phyloP scores from a whole-genome alignment of 2,329 filamentous ascomycete genomes.

The Catunica adiposa region DNA sequence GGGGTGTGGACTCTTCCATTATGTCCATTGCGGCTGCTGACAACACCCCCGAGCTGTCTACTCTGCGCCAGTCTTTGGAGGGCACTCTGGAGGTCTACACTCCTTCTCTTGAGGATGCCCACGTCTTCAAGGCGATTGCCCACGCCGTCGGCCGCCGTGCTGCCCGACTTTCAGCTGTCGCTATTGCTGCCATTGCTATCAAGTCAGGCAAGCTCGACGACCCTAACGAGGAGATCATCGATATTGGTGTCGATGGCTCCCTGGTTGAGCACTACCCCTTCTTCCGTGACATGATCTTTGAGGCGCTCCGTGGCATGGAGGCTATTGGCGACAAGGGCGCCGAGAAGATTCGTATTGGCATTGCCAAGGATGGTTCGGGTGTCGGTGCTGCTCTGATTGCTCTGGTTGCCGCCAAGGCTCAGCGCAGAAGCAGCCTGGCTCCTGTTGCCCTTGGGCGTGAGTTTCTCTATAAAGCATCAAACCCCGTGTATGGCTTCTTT shows the following conservation, averaged over 20 bases:
- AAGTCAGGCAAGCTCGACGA: conserved; percentile 56
- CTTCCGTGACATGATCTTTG: conserved; percentile 76
- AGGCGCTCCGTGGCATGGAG: conserved; percentile 60
- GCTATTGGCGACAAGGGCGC: conserved; percentile 65
- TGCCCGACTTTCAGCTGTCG: conserved; percentile 72
- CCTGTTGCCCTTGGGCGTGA: conserved; percentile 10
- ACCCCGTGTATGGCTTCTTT: not conserved
- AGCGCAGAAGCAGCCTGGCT: conserved; percentile 12
- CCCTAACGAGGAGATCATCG: conserved; percentile 52
- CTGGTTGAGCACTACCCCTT: conserved; percentile 91
- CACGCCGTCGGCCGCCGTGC: conserved; percentile 76
- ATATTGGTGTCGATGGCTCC: conserved; percentile 88
- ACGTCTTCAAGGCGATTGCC: conserved; percentile 70
- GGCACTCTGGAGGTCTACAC: conserved; percentile 60
- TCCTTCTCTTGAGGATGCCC: conserved; percentile 66
- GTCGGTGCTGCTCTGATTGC: conserved; percentile 70
- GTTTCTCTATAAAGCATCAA: not conserved
- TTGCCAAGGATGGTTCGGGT: conserved; percentile 90
- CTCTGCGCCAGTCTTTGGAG: conserved; percentile 63
- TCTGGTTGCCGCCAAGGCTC: conserved; percentile 50
- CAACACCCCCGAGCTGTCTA: conserved; percentile 51
- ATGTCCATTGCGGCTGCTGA: conserved; percentile 78
- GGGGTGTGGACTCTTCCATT: conserved; percentile 83
- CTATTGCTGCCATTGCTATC: conserved; percentile 70
- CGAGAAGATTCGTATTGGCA: conserved; percentile 78